These are phyloP conservation scores for Nissolia schottii DNA, from an alignment of 306 rosid genomes.

Conservation along the genomic window DNA sequence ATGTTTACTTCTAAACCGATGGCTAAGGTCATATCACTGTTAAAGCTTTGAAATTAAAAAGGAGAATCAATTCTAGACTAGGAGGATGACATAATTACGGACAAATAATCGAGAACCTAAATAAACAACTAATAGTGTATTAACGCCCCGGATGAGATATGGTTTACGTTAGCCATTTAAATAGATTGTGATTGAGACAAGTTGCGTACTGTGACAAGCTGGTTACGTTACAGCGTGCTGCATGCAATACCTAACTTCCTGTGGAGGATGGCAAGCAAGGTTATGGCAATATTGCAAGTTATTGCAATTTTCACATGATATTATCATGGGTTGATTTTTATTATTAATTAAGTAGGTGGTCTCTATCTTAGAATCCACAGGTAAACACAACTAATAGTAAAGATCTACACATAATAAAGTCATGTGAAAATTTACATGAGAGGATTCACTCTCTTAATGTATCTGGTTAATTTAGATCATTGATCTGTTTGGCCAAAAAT, in stretches of 20 bases:
- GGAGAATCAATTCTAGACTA: not conserved
- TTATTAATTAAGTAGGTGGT: too few species aligned
- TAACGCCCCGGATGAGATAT: not conserved
- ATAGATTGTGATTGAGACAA: not conserved
- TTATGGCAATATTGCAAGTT: not conserved
- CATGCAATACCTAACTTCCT: constrained; percentile 34
- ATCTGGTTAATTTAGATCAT: not conserved
- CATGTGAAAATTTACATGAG: too few species aligned
- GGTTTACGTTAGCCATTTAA: constrained; percentile 16
- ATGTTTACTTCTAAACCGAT: not conserved
- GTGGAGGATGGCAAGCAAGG: constrained; percentile 11
- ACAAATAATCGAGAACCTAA: constrained; percentile 18
- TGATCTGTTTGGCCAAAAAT: not conserved
- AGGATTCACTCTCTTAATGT: too few species aligned
- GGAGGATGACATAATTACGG: constrained; percentile 17
- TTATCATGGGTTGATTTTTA: too few species aligned
- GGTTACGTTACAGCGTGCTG: constrained; percentile 30
- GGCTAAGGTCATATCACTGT: not conserved
- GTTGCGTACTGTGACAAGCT: not conserved
- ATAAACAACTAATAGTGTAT: not conserved
- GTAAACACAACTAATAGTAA: too few species aligned
- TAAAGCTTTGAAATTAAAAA: constrained; percentile 18
- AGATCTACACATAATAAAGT: too few species aligned
- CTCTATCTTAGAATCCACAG: too few species aligned
- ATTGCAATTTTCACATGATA: not conserved